A percentile compares a stretch with the other conserved stretches of the same genome.
These are phyloP conservation scores for Cornus florida DNA, from an alignment of 148 eudicot genomes.

Conservation along the genomic window DNA sequence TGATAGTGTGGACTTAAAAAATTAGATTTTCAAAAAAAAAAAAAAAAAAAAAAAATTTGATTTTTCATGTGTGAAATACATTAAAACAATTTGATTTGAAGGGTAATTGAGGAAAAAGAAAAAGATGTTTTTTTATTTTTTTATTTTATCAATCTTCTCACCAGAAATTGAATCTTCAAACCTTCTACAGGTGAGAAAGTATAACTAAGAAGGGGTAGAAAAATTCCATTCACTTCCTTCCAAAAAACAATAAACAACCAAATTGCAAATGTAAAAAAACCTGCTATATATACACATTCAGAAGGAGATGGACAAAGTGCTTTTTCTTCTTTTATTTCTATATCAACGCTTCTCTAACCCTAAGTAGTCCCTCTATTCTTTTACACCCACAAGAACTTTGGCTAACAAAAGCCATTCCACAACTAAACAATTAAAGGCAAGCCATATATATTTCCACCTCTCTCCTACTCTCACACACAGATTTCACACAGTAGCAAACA, in stretches of 20 bases:
- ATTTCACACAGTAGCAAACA: not conserved
- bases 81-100: not conserved
- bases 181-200: not conserved
- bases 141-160: no score
- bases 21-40: no score
- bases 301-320: not conserved
- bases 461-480: not conserved
- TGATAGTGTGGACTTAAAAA: no score
- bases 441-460: constrained; percentile 5
- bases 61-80: no score
- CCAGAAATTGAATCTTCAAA: no score
- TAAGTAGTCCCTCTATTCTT: constrained; percentile 15
- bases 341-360: constrained; percentile 17
- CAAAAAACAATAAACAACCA: not conserved
- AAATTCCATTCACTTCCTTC: not conserved
- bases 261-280: not conserved
- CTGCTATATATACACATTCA: not conserved
- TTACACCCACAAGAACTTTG: constrained; percentile 22
- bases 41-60: no score
- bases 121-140: no score
- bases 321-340: constrained; percentile 8
- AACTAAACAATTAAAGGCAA: constrained; percentile 13
- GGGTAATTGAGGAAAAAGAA: not conserved
- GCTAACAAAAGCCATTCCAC: constrained; percentile 11
- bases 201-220: not conserved